A percentile compares a stretch with the other conserved stretches of the same genome.
phyloP scores from a whole-genome alignment of 1,139 yeast genomes.

The Debaryomycetaceae sp. region DNA sequence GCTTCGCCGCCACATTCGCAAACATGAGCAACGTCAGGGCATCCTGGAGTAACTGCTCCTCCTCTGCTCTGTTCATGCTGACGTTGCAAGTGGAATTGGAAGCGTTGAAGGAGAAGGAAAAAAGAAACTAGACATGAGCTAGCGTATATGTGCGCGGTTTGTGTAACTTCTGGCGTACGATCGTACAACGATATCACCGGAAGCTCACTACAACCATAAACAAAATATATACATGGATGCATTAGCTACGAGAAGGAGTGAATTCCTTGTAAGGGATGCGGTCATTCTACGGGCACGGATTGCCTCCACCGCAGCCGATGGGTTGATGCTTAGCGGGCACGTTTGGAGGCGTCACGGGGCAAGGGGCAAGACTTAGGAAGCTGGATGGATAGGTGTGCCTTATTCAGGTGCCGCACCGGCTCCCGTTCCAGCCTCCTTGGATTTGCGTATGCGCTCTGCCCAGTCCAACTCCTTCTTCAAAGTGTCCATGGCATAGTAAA shows the following conservation, averaged over 20 bases:
- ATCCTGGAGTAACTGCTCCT: slow-evolving; percentile 49
- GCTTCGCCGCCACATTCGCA: slow-evolving; percentile 52
- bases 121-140: not conserved
- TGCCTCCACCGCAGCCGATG: too few species aligned
- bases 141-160: slow-evolving; percentile 1
- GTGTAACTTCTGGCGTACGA: too few species aligned
- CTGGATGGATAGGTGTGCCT: not conserved
- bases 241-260: too few species aligned
- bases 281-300: too few species aligned
- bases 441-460: slow-evolving; percentile 28
- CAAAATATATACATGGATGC: too few species aligned
- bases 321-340: not conserved
- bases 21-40: slow-evolving; percentile 66
- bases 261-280: too few species aligned
- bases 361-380: not conserved
- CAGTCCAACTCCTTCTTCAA: slow-evolving; percentile 44
- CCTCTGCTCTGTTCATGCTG: slow-evolving; percentile 14
- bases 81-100: too few species aligned
- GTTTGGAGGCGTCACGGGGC: not conserved
- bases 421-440: slow-evolving; percentile 20
- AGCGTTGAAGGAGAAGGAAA: not conserved
- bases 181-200: too few species aligned
- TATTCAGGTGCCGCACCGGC: slow-evolving; percentile 5
- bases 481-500: slow-evolving; percentile 62
- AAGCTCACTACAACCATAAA: too few species aligned